A percentile compares a stretch with the other conserved stretches of the same genome.
phyloP scores from a whole-genome alignment of 2,329 filamentous ascomycete genomes.

The Monilinia fructicola region DNA sequence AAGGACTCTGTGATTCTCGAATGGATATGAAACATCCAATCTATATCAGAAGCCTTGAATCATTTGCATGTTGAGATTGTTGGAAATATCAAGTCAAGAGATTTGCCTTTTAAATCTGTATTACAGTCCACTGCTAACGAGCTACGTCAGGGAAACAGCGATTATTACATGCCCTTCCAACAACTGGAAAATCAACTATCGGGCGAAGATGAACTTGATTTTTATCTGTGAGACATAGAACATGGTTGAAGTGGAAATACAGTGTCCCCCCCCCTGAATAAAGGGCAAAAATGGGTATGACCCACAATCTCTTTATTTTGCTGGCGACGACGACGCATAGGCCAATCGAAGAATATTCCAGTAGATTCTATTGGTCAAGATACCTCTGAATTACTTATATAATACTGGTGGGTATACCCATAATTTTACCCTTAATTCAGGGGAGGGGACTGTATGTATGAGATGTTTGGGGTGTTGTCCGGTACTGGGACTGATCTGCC shows the following conservation, averaged over 20 bases:
- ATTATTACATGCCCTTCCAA: neutral
- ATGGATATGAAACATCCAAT: neutral
- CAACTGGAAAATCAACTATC: neutral
- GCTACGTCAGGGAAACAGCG: neutral
- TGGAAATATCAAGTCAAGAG: neutral
- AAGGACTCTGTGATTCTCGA: neutral
- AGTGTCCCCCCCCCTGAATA: too few species aligned
- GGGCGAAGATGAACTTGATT: neutral
- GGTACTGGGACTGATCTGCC: neutral
- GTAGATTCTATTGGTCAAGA: too few species aligned
- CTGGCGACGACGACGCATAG: too few species aligned
- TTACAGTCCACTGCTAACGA: neutral
- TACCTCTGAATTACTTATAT: too few species aligned
- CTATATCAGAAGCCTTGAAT: too few species aligned
- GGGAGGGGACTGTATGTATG: too few species aligned
- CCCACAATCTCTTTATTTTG: too few species aligned
- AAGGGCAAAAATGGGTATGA: too few species aligned
- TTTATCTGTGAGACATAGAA: neutral
- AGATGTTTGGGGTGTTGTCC: neutral
- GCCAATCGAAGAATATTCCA: too few species aligned
- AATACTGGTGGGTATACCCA: too few species aligned
- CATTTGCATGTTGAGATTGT: neutral
- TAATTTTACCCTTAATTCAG: too few species aligned
- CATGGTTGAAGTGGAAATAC: neutral
- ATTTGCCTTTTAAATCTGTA: neutral